These are phyloP conservation scores for Boletus rubropictus DNA, from an alignment of 768 basidiomycete species.

Conservation along the genomic window DNA sequence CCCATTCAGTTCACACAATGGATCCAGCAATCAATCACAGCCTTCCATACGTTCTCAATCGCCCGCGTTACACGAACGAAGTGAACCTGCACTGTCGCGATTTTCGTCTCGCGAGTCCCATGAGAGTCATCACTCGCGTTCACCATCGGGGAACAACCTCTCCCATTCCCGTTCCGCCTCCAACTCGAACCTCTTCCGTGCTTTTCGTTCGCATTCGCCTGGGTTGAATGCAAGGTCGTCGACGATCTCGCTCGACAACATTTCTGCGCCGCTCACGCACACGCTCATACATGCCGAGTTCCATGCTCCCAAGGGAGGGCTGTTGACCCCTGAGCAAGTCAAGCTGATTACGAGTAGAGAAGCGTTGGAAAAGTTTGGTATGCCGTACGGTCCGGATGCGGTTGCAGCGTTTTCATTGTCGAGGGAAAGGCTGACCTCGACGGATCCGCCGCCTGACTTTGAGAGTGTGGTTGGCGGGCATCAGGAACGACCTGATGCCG, in stretches of 20 bases:
- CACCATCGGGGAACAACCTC: slow-evolving; percentile 26
- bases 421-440: slow-evolving; percentile 34
- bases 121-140: slow-evolving; percentile 15
- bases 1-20: slow-evolving; percentile 31
- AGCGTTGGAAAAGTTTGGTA: slow-evolving; percentile 59
- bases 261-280: slow-evolving; percentile 72
- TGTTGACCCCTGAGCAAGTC: slow-evolving; percentile 46
- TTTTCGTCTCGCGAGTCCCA: slow-evolving; percentile 22
- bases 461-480: slow-evolving; percentile 23
- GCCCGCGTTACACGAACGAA: slow-evolving; percentile 9
- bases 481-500: not conserved
- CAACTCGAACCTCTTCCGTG: slow-evolving; percentile 32
- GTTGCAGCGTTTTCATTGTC: slow-evolving; percentile 51
- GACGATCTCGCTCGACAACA: slow-evolving; percentile 63
- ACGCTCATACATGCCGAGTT: slow-evolving; percentile 69
- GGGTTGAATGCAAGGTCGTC: slow-evolving; percentile 49
- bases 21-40: slow-evolving; percentile 3
- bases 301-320: slow-evolving; percentile 45
- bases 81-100: slow-evolving; percentile 20
- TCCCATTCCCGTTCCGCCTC: slow-evolving; percentile 36
- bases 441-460: slow-evolving; percentile 47
- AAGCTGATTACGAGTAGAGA: slow-evolving; percentile 67
- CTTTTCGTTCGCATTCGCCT: slow-evolving; percentile 37
- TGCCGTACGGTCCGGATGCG: slow-evolving; percentile 74
- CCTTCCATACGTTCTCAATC: slow-evolving; percentile 18